These are phyloP conservation scores for Salmacisia buchloeana DNA, from an alignment of 1,284 basidiomycete species.

Conservation along the genomic window DNA sequence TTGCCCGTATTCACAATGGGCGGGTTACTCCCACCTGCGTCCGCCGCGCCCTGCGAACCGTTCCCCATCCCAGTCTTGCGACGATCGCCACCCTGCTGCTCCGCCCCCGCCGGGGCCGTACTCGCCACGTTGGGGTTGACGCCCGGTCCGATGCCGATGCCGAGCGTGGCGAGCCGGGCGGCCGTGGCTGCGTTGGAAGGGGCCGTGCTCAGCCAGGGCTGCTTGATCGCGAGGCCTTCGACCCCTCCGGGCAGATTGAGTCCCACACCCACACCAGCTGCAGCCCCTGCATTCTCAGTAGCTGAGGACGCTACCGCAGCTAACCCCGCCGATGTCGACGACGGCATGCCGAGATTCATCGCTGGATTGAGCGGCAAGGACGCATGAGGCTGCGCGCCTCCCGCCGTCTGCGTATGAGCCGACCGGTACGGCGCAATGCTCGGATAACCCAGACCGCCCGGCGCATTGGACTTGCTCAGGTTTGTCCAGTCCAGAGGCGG, in stretches of 20 bases:
- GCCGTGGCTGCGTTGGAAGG: constrained; percentile 12
- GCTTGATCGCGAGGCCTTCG: constrained; percentile 2
- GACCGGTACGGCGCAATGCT: background rate
- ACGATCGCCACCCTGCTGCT: background rate
- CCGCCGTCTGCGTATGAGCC: background rate
- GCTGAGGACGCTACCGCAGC: background rate
- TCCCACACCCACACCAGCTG: background rate
- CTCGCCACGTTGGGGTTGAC: constrained; percentile 31
- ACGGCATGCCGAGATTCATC: background rate
- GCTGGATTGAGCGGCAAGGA: background rate
- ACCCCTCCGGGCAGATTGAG: constrained; percentile 2
- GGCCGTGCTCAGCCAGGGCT: constrained; percentile 6
- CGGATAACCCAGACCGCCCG: background rate
- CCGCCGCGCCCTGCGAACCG: background rate
- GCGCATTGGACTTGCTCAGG: background rate
- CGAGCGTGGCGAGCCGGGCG: constrained; percentile 10
- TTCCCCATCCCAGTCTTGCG: constrained; percentile 13
- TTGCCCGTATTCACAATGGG: constrained; percentile 75
- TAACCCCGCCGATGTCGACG: no score
- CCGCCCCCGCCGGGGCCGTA: constrained; percentile 1
- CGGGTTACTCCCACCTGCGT: constrained; percentile 21
- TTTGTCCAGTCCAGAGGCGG: constrained; percentile 1
- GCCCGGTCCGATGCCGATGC: constrained; percentile 30
- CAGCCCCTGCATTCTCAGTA: background rate
- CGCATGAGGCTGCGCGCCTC: background rate